phyloP scores from a whole-genome alignment of 352 stramenopile species.

The Phytophthora citrophthora region DNA sequence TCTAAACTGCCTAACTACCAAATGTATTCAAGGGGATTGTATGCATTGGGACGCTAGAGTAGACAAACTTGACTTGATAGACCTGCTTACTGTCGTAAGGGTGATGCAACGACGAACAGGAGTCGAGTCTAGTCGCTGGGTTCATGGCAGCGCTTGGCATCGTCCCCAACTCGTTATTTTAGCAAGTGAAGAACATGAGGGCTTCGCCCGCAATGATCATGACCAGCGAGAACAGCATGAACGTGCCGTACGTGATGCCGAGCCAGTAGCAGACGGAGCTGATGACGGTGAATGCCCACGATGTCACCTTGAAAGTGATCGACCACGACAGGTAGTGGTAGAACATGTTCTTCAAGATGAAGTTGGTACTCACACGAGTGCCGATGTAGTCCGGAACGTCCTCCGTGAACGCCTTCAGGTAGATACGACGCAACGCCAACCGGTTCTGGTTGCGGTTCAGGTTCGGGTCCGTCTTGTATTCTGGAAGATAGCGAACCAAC shows the following conservation, averaged over 20 bases:
- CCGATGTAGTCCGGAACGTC: conserved; percentile 76
- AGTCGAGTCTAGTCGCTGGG: conserved; percentile 1
- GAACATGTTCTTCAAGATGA: conserved; percentile 69
- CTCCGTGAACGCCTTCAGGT: conserved; percentile 73
- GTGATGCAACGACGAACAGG: conserved; percentile 25
- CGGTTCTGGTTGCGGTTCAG: conserved; percentile 86
- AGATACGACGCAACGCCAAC: conserved; percentile 79
- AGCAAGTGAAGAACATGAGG: conserved; percentile 86
- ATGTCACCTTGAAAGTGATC: conserved; percentile 69
- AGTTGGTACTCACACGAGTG: conserved; percentile 53
- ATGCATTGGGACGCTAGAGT: conserved; percentile 11
- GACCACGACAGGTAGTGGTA: conserved; percentile 74
- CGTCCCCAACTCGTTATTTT: conserved; percentile 22
- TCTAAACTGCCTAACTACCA: conserved; percentile 26
- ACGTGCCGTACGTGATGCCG: conserved; percentile 71
- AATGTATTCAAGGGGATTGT: conserved; percentile 35
- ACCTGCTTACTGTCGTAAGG: conserved; percentile 17
- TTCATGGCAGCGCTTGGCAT: conserved; percentile 12
- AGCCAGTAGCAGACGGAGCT: conserved; percentile 47
- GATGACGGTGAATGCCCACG: conserved; percentile 49
- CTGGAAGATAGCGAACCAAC: conserved; percentile 75
- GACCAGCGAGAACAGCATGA: conserved; percentile 59
- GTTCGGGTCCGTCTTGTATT: conserved; percentile 68
- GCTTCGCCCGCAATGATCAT: conserved; percentile 58
- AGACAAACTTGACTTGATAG: conserved; percentile 3